Base-by-base conservation (phyloP, 2,329 filamentous ascomycete species). In the Cryphonectria radicalis region DNA sequence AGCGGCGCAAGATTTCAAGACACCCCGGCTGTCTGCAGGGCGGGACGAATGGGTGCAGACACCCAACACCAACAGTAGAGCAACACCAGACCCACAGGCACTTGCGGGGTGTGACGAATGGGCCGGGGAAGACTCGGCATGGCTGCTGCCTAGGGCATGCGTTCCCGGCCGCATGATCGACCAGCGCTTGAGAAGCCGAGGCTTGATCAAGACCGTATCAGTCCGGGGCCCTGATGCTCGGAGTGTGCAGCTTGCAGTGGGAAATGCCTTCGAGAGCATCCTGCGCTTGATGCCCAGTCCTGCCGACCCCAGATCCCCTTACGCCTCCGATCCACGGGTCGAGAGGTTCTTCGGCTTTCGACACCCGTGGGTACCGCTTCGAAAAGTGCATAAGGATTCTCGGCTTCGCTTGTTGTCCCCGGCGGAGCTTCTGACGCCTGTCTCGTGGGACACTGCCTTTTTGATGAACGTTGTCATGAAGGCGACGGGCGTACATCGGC, bases 381-480 rank as follows among this genome's bases (percentile, higher is more conserved):
- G 92, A 66, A 95, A 95, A 78, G 83, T 93, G 3, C 89, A 92
- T 77, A 93, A 92, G 77, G 91, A 93, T 70, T 90, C 91, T 0
- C 87, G 89, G 37, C 84, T 95, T 8, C 88, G 89, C 1, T 94
- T 94, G 75, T 84, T 95, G 14, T 88, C 87, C 7, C 89, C 89
- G 1, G 84, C 89, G 0, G 93, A 95, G 78, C 92, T 95, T 89
- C 81, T 92, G 53, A 94, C 91, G 0, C 89, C 92, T 0, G 87
- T 90, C 1, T 80, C 90, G 3, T 95, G 93, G 93, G 89, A 90
- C 67, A 88, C 90, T 2, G 84, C 88, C 13, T 95, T 95, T 73
- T 84, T 95, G 40, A 85, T 86, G 66, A 90, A 91, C 1, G 88
- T 94, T 53, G 87, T 93, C 76, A 95, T 95, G 92, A 89, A 91